Conservation (phyloP, 805 yeast species). For the Ogataea ramenticola region DNA sequence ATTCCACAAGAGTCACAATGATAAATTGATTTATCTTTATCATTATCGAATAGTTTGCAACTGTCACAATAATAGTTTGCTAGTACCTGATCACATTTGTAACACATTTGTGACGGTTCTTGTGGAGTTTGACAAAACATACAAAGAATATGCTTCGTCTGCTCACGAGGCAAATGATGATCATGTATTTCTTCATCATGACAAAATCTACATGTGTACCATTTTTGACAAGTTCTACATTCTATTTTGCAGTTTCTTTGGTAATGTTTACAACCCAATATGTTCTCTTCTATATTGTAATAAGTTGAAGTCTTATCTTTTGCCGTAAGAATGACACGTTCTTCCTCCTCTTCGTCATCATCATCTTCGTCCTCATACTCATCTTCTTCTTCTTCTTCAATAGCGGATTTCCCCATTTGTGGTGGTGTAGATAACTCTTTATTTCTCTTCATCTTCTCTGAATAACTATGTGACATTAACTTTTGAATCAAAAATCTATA, state of each 20-base stretch:
- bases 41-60: conserved; percentile 81
- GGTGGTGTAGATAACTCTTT: background rate
- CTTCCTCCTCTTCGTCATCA: conserved; percentile 16
- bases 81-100: conserved; percentile 52
- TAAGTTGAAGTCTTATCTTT: conserved; percentile 43
- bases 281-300: conserved; percentile 32
- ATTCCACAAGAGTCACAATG: conserved; percentile 93
- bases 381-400: conserved; percentile 8
- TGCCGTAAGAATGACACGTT: conserved; percentile 36
- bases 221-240: conserved; percentile 64
- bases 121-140: conserved; percentile 77
- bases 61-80: conserved; percentile 71
- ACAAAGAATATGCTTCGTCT: conserved; percentile 67
- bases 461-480: conserved; percentile 63
- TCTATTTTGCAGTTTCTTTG: conserved; percentile 77
- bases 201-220: conserved; percentile 81
- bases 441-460: conserved; percentile 33
- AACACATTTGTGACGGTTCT: conserved; percentile 62
- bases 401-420: conserved; percentile 2
- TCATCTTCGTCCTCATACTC: conserved; percentile 8
- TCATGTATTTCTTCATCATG: conserved; percentile 55
- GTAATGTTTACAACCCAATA: conserved; percentile 78
- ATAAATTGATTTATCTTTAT: conserved; percentile 69
- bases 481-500: conserved; percentile 49
- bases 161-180: conserved; percentile 54